phyloP scores from a whole-genome alignment of 2,329 filamentous ascomycete species.

The Leptographium lundbergii region DNA sequence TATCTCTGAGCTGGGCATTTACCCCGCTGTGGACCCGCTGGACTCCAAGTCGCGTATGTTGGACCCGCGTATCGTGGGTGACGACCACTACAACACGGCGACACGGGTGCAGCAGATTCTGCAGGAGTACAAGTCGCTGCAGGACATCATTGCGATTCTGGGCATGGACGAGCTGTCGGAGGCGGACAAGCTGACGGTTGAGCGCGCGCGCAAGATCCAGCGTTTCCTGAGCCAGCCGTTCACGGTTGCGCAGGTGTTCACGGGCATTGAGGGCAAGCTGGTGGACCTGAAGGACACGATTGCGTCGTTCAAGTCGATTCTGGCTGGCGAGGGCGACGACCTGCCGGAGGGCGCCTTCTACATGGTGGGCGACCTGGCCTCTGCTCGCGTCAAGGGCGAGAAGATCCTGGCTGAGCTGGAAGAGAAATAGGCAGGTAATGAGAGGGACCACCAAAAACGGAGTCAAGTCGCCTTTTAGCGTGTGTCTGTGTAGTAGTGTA shows the following conservation, averaged over 20 bases:
- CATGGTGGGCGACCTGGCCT: constrained; percentile 96
- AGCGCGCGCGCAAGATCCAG: constrained; percentile 99
- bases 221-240: constrained; percentile 99
- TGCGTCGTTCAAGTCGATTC: constrained; percentile 90
- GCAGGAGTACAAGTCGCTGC: constrained; percentile 99
- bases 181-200: constrained; percentile 98
- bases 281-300: constrained; percentile 99
- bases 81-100: constrained; percentile 95
- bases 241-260: constrained; percentile 74
- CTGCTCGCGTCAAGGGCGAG: constrained; percentile 92
- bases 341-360: constrained; percentile 91
- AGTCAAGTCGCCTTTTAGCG: constrained; percentile 2
- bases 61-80: constrained; percentile 94
- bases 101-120: constrained; percentile 97
- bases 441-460: constrained; percentile 4
- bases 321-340: constrained; percentile 88
- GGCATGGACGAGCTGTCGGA: constrained; percentile 99
- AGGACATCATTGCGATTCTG: constrained; percentile 99
- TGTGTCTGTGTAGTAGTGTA: constrained; percentile 26
- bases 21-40: constrained; percentile 98
- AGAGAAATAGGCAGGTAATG: constrained; percentile 28
- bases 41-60: constrained; percentile 99
- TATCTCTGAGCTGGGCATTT: constrained; percentile 99
- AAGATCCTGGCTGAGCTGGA: constrained; percentile 98
- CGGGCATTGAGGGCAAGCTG: constrained; percentile 87